Evolutionary conservation across 1,284 basidiomycete genomes (phyloP).

Genomic region (Inonotus obliquus): DNA sequence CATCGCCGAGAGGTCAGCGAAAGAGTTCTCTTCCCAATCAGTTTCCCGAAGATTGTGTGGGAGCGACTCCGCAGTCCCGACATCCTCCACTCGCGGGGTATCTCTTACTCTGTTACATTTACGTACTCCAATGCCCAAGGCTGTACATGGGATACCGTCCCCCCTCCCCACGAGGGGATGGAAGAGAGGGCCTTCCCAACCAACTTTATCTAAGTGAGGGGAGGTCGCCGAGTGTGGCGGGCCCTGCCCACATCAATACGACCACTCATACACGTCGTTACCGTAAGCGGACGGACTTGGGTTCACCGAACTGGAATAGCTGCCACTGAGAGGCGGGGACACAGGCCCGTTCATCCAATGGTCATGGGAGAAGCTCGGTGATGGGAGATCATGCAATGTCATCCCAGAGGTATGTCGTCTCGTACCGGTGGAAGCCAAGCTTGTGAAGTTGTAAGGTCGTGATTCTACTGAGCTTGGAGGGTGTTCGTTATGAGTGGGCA

Average conservation of each 20-base stretch:
- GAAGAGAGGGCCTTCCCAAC: too few species aligned
- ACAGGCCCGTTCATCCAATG: background rate
- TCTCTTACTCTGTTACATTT: too few species aligned
- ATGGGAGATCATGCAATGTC: background rate
- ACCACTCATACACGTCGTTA: background rate
- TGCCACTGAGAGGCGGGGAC: background rate
- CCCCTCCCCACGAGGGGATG: too few species aligned
- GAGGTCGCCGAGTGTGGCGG: background rate
- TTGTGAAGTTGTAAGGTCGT: background rate
- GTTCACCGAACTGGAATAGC: background rate
- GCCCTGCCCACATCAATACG: background rate
- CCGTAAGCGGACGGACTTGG: conserved; percentile 2
- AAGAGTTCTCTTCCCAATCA: too few species aligned
- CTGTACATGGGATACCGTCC: too few species aligned
- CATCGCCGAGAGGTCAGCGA: too few species aligned
- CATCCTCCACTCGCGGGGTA: too few species aligned
- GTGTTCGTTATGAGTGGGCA: background rate
- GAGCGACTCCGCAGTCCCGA: too few species aligned
- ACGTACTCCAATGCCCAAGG: too few species aligned
- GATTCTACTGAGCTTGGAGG: too few species aligned
- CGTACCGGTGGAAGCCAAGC: background rate
- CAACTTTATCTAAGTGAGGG: too few species aligned
- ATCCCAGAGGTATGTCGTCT: background rate
- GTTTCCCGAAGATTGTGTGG: too few species aligned
- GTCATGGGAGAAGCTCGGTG: background rate